phyloP scores from a whole-genome alignment of 352 stramenopile species.

The Pythium oligandrum region DNA sequence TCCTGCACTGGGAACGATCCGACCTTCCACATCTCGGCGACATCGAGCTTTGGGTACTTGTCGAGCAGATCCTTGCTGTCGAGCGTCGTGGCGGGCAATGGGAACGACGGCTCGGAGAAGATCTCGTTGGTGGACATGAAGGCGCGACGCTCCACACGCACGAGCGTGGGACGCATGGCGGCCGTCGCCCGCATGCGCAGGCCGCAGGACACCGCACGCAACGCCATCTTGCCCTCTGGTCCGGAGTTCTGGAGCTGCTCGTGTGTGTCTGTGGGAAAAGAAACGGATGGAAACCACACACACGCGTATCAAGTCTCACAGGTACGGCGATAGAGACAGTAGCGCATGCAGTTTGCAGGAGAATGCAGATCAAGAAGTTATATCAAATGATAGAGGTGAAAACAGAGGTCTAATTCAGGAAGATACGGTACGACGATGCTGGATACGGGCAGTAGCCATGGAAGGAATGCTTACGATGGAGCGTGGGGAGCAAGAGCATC shows the following conservation, averaged over 20 bases:
- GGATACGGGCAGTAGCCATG: too few relatives aligned
- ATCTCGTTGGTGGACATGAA: slow-evolving; percentile 71
- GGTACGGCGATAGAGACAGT: background rate
- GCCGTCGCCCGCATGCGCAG: slow-evolving; percentile 1
- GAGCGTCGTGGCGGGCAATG: slow-evolving; percentile 28
- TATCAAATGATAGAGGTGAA: slow-evolving; percentile 3
- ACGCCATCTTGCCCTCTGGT: slow-evolving; percentile 11
- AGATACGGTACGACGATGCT: slow-evolving; percentile 21
- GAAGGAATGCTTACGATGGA: background rate
- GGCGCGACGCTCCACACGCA: slow-evolving; percentile 23
- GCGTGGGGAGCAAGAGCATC: slow-evolving; percentile 6
- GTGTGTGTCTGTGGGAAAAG: slow-evolving; percentile 4
- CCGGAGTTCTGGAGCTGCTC: background rate
- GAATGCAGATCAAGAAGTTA: slow-evolving; percentile 1
- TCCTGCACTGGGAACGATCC: slow-evolving; percentile 63
- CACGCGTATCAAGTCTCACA: slow-evolving; percentile 10
- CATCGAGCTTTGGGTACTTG: slow-evolving; percentile 60
- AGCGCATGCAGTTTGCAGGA: background rate
- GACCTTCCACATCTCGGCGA: slow-evolving; percentile 69
- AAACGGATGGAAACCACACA: slow-evolving; percentile 23
- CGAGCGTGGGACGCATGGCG: slow-evolving; percentile 3
- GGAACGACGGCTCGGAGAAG: slow-evolving; percentile 67
- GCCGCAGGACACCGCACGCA: slow-evolving; percentile 15
- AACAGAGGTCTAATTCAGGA: background rate
- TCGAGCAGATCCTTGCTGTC: slow-evolving; percentile 49